Conservation (phyloP, 1,284 basidiomycete species). For the Exobasidium cylindrosporum region DNA sequence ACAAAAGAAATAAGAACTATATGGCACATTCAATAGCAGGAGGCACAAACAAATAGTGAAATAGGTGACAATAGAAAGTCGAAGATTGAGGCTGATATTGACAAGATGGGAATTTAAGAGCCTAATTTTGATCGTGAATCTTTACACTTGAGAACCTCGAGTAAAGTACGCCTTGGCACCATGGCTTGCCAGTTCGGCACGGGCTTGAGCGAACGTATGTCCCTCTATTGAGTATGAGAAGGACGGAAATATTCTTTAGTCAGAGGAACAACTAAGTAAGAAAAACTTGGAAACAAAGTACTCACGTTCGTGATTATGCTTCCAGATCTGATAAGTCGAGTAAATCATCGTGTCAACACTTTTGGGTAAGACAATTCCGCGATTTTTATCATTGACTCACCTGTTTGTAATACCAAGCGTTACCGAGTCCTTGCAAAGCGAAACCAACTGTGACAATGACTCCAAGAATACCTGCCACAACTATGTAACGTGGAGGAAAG, state of each 20-base stretch:
- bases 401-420: slow-evolving; percentile 72
- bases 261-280: no score
- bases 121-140: not conserved
- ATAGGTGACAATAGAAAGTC: no score
- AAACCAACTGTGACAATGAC: slow-evolving; percentile 80
- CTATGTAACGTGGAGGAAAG: not conserved
- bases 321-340: slow-evolving; percentile 66
- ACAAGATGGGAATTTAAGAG: not conserved
- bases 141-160: slow-evolving; percentile 15
- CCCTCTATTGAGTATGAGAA: slow-evolving; percentile 17
- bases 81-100: not conserved
- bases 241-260: not conserved
- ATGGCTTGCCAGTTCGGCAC: slow-evolving; percentile 76
- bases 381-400: not conserved
- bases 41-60: no score
- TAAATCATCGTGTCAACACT: not conserved
- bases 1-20: not conserved
- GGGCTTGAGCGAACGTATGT: slow-evolving; percentile 64
- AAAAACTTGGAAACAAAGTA: no score
- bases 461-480: slow-evolving; percentile 62
- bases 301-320: slow-evolving; percentile 68
- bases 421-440: slow-evolving; percentile 77
- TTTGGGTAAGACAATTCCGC: not conserved
- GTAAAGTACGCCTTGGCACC: slow-evolving; percentile 79
- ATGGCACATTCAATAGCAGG: not conserved